Evolutionary conservation across 352 stramenopile species (phyloP), one percentile per base, ranked within the genome.

Genomic region (Blastocystis hominis): DNA sequence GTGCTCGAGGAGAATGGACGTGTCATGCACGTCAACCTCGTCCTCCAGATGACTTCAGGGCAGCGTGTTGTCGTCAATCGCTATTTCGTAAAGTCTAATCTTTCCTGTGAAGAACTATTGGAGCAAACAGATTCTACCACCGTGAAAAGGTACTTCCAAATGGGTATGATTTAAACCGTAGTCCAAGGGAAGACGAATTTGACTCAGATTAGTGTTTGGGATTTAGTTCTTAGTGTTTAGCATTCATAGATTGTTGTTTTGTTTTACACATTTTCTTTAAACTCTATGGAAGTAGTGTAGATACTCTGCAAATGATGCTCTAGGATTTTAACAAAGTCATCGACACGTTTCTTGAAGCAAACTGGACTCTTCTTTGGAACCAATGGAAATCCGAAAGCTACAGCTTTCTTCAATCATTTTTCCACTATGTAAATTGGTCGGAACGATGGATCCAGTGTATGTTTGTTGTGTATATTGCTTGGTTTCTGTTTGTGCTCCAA

Each of bases 61-160:
- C 47, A 53, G 42, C 54, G 46, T 20, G 54, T 84, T 9, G 47
- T 84, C 17, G 55, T 84, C 9, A 84, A 84, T 66, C 72, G 72
- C 13, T 84, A 66, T 34, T 84, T 84, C 40, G n/a, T 84, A 17
- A 84, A 84, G 62, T 84, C 72, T 9, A 84, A 84, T 46, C 55
- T 84, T 4, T 66, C 72, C 5, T 84, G 53, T 44, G 72, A 84
- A 50, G 72, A 84, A 34, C 56, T 84, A 9, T 53, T 84, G n/a
- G 72, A 84, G 38, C 72, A 84, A 53, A 64, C 53, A 30, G 72
- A 84, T 4, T 53, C 55, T 10, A 30, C 20, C 40, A 84, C 72
- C 24, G 62, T 61, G 20, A 84, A 84, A 42, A 84, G 72, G 72
- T 84, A 46, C 0, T n/a, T 66, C 13, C 44, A 3, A 4, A 13